phyloP scores from a whole-genome alignment of 495 filamentous ascomycete genomes.

The Penicillium antarcticum region DNA sequence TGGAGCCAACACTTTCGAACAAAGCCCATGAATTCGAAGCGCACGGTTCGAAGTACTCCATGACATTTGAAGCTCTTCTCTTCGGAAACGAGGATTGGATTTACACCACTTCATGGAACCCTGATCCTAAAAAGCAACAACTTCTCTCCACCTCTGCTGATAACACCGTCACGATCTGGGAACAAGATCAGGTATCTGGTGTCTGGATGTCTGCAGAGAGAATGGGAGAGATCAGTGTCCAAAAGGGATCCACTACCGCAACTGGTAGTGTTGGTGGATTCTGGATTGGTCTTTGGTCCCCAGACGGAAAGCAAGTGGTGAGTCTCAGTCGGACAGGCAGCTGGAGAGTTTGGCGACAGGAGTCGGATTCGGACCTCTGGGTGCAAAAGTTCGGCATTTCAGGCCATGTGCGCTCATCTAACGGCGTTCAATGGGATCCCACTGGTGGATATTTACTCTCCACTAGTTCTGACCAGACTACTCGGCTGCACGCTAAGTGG shows the following conservation, averaged over 20 bases:
- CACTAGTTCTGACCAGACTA: slow-evolving; percentile 90
- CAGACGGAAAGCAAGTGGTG: slow-evolving; percentile 66
- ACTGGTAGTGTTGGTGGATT: slow-evolving; percentile 95
- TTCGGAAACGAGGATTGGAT: slow-evolving; percentile 99
- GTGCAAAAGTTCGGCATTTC: slow-evolving; percentile 70
- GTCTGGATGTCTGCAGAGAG: slow-evolving; percentile 84
- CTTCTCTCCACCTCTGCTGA: slow-evolving; percentile 92
- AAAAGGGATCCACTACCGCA: slow-evolving; percentile 92
- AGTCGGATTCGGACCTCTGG: slow-evolving; percentile 61
- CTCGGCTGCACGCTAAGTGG: slow-evolving; percentile 90
- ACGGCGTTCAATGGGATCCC: slow-evolving; percentile 78
- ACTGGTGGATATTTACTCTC: slow-evolving; percentile 83
- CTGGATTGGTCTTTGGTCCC: slow-evolving; percentile 93
- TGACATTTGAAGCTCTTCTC: slow-evolving; percentile 92
- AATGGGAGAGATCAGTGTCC: slow-evolving; percentile 87
- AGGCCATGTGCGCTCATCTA: slow-evolving; percentile 78
- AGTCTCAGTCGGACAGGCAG: slow-evolving; percentile 88
- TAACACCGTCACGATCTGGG: slow-evolving; percentile 91
- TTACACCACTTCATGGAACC: slow-evolving; percentile 77
- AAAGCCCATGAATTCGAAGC: slow-evolving; percentile 75
- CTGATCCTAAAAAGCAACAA: slow-evolving; percentile 53
- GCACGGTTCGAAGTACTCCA: slow-evolving; percentile 57
- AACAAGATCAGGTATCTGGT: slow-evolving; percentile 73
- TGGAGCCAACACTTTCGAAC: slow-evolving; percentile 67
- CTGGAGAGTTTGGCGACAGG: slow-evolving; percentile 79